These are phyloP conservation scores for Xeromyces bisporus DNA, from an alignment of 495 filamentous ascomycete species.

Conservation along the genomic window DNA sequence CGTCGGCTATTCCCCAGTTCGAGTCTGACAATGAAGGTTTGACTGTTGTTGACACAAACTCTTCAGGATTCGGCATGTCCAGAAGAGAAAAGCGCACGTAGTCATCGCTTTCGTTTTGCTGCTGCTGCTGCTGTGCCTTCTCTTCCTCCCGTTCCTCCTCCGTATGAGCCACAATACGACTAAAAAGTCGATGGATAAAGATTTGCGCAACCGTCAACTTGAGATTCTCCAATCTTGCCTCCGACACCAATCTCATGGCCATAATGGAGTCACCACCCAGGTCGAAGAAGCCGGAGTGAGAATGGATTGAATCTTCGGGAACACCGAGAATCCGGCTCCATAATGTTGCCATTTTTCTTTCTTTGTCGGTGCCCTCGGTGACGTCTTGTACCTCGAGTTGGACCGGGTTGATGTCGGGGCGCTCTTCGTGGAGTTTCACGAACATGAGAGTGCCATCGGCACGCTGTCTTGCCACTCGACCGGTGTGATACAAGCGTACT, in stretches of 20 bases:
- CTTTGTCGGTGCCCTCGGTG: slow-evolving; percentile 1
- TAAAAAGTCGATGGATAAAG: slow-evolving; percentile 13
- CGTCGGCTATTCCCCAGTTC: slow-evolving; percentile 4
- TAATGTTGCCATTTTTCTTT: slow-evolving; percentile 13
- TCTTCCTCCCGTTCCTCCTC: not conserved
- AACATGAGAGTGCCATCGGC: slow-evolving; percentile 4
- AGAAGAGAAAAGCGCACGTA: not conserved
- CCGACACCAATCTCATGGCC: slow-evolving; percentile 30
- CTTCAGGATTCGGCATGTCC: not conserved
- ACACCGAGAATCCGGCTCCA: slow-evolving; percentile 18
- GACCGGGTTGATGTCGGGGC: not conserved
- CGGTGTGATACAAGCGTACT: slow-evolving; percentile 14
- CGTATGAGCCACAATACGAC: not conserved
- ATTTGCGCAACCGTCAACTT: slow-evolving; percentile 27
- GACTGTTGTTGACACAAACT: not conserved
- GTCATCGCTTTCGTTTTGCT: not conserved
- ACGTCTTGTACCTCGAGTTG: slow-evolving; percentile 2
- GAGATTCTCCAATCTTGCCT: slow-evolving; percentile 16
- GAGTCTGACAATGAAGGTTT: slow-evolving; percentile 1
- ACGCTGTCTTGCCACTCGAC: slow-evolving; percentile 6
- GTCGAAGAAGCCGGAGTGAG: slow-evolving; percentile 28
- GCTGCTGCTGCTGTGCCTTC: no score
- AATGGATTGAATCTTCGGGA: slow-evolving; percentile 4
- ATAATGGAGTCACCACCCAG: slow-evolving; percentile 35
- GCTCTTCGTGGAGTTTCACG: not conserved